phyloP scores from a whole-genome alignment of 192 early-diverging fungal species.

The Thoreauomyces humboldtii region DNA sequence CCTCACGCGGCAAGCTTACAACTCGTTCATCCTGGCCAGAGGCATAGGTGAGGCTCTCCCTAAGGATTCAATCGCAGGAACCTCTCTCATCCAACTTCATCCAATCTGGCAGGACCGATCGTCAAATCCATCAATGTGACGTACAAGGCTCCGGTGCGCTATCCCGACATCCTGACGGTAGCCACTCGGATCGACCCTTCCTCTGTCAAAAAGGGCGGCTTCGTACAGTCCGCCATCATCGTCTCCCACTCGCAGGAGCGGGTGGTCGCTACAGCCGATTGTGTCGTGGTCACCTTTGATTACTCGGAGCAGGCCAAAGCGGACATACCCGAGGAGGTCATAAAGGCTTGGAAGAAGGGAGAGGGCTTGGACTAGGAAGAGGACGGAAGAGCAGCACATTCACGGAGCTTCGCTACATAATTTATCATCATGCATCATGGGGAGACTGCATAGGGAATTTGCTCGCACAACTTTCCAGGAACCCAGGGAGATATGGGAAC shows the following conservation, averaged over 20 bases:
- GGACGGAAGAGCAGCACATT: no score
- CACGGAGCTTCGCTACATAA: no score
- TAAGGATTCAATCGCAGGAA: background rate
- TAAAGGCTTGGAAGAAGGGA: constrained; percentile 20
- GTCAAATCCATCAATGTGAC: constrained; percentile 40
- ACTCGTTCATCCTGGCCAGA: constrained; percentile 31
- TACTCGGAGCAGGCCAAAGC: constrained; percentile 36
- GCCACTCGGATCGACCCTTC: constrained; percentile 23
- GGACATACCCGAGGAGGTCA: constrained; percentile 31
- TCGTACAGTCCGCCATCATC: constrained; percentile 28
- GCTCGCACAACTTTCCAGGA: no score
- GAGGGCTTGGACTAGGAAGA: constrained; percentile 4
- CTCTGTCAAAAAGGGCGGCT: constrained; percentile 35
- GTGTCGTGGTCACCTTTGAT: constrained; percentile 38
- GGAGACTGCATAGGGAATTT: no score
- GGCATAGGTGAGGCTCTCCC: background rate
- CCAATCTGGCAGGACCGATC: constrained; percentile 38
- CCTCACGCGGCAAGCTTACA: constrained; percentile 14
- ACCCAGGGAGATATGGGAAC: no score
- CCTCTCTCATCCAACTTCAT: background rate
- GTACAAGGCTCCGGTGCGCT: constrained; percentile 42
- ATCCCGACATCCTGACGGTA: constrained; percentile 47
- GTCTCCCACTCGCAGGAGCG: constrained; percentile 40
- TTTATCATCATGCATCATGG: no score
- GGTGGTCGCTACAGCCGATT: constrained; percentile 40